A percentile compares a stretch with the other conserved stretches of the same genome.
Evolutionary conservation across 1,284 basidiomycete genomes (phyloP).

Genomic region (Cryptococcus wingfieldii): DNA sequence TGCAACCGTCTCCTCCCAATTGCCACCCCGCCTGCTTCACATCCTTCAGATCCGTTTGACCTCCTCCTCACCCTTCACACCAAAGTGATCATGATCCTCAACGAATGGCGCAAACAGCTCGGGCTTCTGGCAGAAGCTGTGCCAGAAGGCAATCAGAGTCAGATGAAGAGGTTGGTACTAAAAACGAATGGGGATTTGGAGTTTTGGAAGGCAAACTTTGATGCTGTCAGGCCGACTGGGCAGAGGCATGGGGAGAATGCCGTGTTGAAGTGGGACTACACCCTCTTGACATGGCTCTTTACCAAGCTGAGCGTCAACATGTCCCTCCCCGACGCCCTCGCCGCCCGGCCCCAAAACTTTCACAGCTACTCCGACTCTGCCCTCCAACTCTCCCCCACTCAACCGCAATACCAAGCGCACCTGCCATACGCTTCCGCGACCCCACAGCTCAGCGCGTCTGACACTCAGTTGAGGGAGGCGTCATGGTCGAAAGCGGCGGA

Average conservation of each 20-base stretch:
- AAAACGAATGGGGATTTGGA: conserved; percentile 25
- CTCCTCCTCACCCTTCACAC: conserved; percentile 38
- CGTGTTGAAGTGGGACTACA: conserved; percentile 5
- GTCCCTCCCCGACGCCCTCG: conserved; percentile 22
- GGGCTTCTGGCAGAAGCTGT: too few species aligned
- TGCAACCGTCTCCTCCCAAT: conserved; percentile 19
- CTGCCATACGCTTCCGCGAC: conserved; percentile 58
- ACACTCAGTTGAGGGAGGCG: conserved; percentile 2
- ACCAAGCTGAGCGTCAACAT: conserved; percentile 32
- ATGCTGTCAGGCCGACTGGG: background rate
- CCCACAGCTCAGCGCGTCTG: conserved; percentile 56
- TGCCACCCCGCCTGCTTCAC: background rate
- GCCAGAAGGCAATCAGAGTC: background rate
- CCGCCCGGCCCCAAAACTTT: background rate
- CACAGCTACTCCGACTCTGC: background rate
- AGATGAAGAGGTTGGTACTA: conserved; percentile 16
- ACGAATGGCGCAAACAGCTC: conserved; percentile 22
- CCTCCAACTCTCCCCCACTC: background rate
- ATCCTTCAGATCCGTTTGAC: conserved; percentile 17
- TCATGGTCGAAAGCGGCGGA: conserved; percentile 14
- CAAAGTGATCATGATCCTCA: conserved; percentile 30
- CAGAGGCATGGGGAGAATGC: background rate
- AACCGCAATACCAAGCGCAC: background rate
- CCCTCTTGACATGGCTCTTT: conserved; percentile 33
- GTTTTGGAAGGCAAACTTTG: conserved; percentile 26